These are phyloP conservation scores for Zymoseptoria passerinii DNA, from an alignment of 2,329 filamentous ascomycete species.

Conservation along the genomic window DNA sequence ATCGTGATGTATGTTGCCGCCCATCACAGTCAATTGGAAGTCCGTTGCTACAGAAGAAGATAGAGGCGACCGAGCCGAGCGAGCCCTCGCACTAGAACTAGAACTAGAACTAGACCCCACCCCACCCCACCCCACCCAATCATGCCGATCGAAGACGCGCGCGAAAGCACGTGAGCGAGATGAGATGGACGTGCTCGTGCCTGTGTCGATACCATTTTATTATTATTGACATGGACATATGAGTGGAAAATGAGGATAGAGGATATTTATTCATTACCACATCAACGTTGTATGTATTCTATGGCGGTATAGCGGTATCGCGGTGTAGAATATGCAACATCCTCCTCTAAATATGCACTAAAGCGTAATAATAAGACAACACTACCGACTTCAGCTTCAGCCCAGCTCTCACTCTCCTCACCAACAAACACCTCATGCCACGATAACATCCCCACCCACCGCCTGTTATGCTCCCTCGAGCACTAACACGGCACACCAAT, in stretches of 20 bases:
- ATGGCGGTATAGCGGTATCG: too few relatives aligned
- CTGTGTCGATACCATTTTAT: too few relatives aligned
- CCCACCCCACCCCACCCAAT: neutral
- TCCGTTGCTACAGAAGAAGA: too few relatives aligned
- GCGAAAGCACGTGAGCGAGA: neutral
- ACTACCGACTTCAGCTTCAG: neutral
- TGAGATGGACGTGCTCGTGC: too few relatives aligned
- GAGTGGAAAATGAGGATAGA: too few relatives aligned
- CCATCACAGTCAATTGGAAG: neutral
- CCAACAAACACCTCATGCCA: conserved; percentile 6
- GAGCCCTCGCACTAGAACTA: neutral
- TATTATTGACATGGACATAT: neutral
- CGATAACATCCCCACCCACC: conserved; percentile 6
- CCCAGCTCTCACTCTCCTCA: neutral
- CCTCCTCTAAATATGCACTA: too few relatives aligned
- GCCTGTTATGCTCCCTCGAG: conserved; percentile 23
- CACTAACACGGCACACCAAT: conserved; percentile 19
- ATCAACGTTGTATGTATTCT: too few relatives aligned
- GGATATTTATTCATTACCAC: too few relatives aligned
- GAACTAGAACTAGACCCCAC: too few relatives aligned
- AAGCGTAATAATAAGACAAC: too few relatives aligned
- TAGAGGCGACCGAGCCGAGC: too few relatives aligned
- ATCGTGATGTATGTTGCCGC: neutral
- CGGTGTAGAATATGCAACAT: too few relatives aligned
- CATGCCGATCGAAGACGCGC: neutral